phyloP scores from a whole-genome alignment of 1,284 basidiomycete genomes.

The Schizophyllum amplum region DNA sequence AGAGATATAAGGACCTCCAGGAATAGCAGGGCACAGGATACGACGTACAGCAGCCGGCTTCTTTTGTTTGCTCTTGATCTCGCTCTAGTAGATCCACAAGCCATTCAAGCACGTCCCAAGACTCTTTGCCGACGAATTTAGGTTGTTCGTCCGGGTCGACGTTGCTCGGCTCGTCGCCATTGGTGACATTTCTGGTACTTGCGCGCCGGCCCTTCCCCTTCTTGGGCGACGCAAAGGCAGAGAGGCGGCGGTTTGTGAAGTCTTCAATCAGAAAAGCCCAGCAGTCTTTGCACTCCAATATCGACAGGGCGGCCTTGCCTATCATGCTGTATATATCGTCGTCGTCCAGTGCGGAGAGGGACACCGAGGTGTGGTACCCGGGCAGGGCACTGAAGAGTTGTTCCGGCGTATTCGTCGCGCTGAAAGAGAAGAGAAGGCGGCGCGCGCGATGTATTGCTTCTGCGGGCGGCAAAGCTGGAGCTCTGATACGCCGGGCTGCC shows the following conservation, averaged over 20 bases:
- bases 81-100: conserved; percentile 55
- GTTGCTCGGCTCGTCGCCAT: conserved; percentile 17
- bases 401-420: conserved; percentile 45
- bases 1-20: conserved; percentile 9
- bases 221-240: conserved; percentile 18
- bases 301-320: conserved; percentile 41
- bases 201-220: conserved; percentile 23
- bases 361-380: conserved; percentile 25
- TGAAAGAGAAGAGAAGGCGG: conserved; percentile 47
- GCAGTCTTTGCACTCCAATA: conserved; percentile 44
- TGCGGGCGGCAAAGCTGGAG: conserved; percentile 34
- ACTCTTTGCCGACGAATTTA: conserved; percentile 41
- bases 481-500: conserved; percentile 32
- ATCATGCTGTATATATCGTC: conserved; percentile 49
- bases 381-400: conserved; percentile 50
- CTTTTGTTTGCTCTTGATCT: conserved; percentile 35
- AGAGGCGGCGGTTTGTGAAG: conserved; percentile 35
- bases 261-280: conserved; percentile 54
- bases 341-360: conserved; percentile 14
- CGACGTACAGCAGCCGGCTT: neutral
- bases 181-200: neutral
- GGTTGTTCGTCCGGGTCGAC: conserved; percentile 17
- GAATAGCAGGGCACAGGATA: neutral
- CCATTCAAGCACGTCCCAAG: conserved; percentile 63
- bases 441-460: conserved; percentile 41